Conservation (phyloP, 2,329 filamentous ascomycete genomes). For the Fonsecaea nubica region DNA sequence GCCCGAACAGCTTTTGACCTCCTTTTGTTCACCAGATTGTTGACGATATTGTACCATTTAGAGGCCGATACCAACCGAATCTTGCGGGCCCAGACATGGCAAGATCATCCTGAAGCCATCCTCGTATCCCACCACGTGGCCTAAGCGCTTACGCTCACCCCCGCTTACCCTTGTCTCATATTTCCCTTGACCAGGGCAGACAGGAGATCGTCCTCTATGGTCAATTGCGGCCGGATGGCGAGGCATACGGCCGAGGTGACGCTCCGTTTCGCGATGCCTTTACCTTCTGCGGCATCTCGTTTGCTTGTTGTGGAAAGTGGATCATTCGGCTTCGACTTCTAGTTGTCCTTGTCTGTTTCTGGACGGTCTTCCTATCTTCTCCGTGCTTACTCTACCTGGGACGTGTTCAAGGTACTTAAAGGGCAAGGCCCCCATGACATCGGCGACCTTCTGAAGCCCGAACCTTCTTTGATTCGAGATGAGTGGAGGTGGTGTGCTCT, state of each 20-base stretch:
- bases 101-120: conserved; percentile 10
- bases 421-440: conserved; percentile 11
- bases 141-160: conserved; percentile 9
- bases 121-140: conserved; percentile 10
- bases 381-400: conserved; percentile 11
- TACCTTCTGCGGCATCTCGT: neutral
- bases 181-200: neutral
- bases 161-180: neutral
- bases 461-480: conserved; percentile 14
- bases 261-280: neutral
- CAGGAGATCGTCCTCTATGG: neutral
- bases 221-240: conserved; percentile 13
- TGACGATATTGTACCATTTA: neutral
- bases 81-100: conserved; percentile 7
- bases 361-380: neutral
- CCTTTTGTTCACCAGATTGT: neutral
- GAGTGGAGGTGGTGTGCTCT: conserved; percentile 7
- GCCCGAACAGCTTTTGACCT: neutral
- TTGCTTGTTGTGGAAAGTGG: neutral
- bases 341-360: neutral
- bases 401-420: conserved; percentile 16
- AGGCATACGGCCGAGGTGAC: conserved; percentile 19
- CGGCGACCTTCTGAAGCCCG: conserved; percentile 22
- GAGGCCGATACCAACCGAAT: neutral
- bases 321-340: neutral